Conservation (phyloP, 257 asterid genomes). For the Solanum gandarillasii region DNA sequence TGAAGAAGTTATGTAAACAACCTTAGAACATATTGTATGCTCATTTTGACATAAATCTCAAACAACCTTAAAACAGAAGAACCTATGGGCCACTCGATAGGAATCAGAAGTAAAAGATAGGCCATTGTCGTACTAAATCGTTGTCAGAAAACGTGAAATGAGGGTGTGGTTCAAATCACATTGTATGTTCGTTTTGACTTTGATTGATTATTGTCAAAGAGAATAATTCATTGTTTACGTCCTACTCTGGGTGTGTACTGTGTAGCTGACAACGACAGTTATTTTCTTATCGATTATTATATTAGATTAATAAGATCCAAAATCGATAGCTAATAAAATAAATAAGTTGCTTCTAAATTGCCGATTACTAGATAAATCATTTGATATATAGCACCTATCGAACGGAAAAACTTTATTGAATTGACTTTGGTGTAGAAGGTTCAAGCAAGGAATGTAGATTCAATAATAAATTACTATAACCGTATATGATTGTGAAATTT, state of each 20-base stretch:
- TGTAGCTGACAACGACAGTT: not conserved
- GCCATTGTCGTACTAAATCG: not conserved
- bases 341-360: not conserved
- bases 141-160: not conserved
- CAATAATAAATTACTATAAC: not conserved
- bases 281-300: too few species aligned
- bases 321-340: not conserved
- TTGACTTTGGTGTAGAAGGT: not conserved
- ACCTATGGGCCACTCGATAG: not conserved
- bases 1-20: too few species aligned
- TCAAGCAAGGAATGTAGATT: not conserved
- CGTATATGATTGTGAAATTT: too few species aligned
- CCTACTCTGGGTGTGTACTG: not conserved
- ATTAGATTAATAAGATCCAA: not conserved
- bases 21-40: too few species aligned
- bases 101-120: not conserved
- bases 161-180: not conserved
- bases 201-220: not conserved
- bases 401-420: rapidly evolving
- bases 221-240: not conserved
- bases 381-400: not conserved
- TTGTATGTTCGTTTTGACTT: too few species aligned
- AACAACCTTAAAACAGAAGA: too few species aligned
- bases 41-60: not conserved
- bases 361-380: not conserved